Conservation (phyloP, 164 flowering plant species). For the Protea cynaroides region DNA sequence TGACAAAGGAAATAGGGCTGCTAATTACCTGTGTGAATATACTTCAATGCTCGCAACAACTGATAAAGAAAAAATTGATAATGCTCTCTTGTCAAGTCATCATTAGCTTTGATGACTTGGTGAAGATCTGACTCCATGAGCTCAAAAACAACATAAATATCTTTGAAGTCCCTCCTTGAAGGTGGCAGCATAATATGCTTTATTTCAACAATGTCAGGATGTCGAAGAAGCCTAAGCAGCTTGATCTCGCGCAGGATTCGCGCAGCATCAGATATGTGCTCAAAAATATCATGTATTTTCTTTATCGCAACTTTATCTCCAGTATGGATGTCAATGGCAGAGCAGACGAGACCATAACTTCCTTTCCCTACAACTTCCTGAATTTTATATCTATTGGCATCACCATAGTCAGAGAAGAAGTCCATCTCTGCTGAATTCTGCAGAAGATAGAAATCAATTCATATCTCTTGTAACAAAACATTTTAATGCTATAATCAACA, state of each 20-base stretch:
- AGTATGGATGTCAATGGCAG: constrained; percentile 64
- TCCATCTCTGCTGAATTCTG: constrained; percentile 64
- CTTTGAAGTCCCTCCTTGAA: constrained; percentile 78
- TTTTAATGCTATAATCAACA: too few species aligned
- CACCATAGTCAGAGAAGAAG: constrained; percentile 79
- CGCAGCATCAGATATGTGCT: constrained; percentile 86
- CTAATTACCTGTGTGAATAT: constrained; percentile 74
- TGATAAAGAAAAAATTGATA: constrained; percentile 93
- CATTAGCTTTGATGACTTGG: constrained; percentile 90
- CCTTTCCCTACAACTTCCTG: constrained; percentile 78
- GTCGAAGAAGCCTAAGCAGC: constrained; percentile 78
- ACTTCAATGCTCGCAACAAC: constrained; percentile 79
- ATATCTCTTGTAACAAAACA: background rate
- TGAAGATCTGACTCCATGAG: constrained; percentile 96
- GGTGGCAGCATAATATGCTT: constrained; percentile 92
- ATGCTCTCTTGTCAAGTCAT: constrained; percentile 79
- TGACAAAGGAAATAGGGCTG: background rate
- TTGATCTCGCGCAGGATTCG: constrained; percentile 90
- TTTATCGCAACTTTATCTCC: constrained; percentile 80
- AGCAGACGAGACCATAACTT: constrained; percentile 76
- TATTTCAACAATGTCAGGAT: constrained; percentile 93
- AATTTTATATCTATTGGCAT: constrained; percentile 62
- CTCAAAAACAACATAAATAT: constrained; percentile 92
- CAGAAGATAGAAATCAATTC: constrained; percentile 3
- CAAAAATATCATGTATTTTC: constrained; percentile 76